These are phyloP conservation scores for Agaricus subrufescens DNA, from an alignment of 768 basidiomycete species.

Conservation along the genomic window DNA sequence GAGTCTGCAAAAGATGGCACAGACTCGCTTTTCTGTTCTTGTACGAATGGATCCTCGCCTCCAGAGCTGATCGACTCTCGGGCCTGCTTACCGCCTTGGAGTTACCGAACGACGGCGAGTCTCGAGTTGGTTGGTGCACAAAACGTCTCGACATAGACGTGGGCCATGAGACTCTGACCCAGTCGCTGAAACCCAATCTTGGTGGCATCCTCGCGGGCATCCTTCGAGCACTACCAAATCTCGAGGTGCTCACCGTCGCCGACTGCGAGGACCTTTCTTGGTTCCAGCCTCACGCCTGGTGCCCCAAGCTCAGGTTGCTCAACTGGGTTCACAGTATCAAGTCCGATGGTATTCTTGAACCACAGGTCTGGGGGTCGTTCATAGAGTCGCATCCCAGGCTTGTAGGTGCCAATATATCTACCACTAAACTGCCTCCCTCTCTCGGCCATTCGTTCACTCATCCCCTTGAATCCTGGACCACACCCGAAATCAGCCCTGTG, in stretches of 20 bases:
- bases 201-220: slow-evolving; percentile 11
- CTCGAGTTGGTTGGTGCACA: slow-evolving; percentile 19
- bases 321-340: slow-evolving; percentile 13
- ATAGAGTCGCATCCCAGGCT: slow-evolving; percentile 12
- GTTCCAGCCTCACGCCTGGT: not conserved
- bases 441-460: not conserved
- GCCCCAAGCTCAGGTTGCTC: slow-evolving; percentile 12
- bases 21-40: slow-evolving; percentile 16
- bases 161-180: slow-evolving; percentile 9
- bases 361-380: slow-evolving; percentile 12
- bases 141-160: slow-evolving; percentile 16
- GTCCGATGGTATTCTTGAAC: not conserved
- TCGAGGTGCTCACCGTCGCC: slow-evolving; percentile 17
- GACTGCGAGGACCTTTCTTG: slow-evolving; percentile 7
- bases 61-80: slow-evolving; percentile 9
- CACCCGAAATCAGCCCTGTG: not conserved
- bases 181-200: not conserved
- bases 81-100: not conserved
- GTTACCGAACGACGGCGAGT: not conserved
- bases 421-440: not conserved
- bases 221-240: slow-evolving; percentile 14
- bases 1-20: slow-evolving; percentile 20
- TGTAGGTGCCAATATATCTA: slow-evolving; percentile 11
- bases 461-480: not conserved
- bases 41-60: slow-evolving; percentile 18